Base-by-base conservation (phyloP, 2,329 filamentous ascomycete genomes). In the Arthrinium phaeospermum region DNA sequence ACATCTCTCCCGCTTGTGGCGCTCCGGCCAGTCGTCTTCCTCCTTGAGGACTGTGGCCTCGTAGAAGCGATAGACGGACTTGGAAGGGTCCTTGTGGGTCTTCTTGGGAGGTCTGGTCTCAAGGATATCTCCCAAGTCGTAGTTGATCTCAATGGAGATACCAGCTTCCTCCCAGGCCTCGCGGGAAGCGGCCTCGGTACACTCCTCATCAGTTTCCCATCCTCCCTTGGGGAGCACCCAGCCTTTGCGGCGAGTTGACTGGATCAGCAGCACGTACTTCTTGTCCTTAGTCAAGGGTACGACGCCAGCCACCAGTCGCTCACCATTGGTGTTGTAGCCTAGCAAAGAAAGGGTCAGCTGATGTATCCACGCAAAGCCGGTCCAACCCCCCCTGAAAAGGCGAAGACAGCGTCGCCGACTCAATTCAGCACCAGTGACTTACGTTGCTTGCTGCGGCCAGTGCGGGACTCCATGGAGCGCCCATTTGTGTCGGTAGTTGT, bases 131-230 rank as follows among this genome's bases (percentile, higher is more conserved):
- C 95, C 95, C 69, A 99, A 89, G 82, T 98, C 94, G 81, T 92
- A 93, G 78, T 93, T 91, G 82, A 98, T 92, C 73, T 90, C 92
- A 83, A 96, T 93, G 78, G 93, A 88, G 79, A 98, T 97, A 79
- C 96, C 96, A 57, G 95, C 96, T 85, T 98, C 96, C 85, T 98
- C 96, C 96, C 96, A 98, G 74, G 96, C 96, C 83, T 99, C 96
- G 77, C 96, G 87, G 87, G 92, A 84, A 71, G 96, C 96, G 72
- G 96, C 94, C 81, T 96, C 90, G 74, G 93, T 91, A 75, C 94
- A 96, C 74, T 92, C 90, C 85, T 99, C 96, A 83, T 99, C 96
- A 46, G 91, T 92, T 83, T 99, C 96, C 95, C 96, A 99, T 73
- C 96, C 96, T 80, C 96, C 96, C 83, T 99, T 99, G 73, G 96